A percentile compares a stretch with the other conserved stretches of the same genome.
Evolutionary conservation across 257 asterid species (phyloP).

Genomic region (Solanum chmielewskii): DNA sequence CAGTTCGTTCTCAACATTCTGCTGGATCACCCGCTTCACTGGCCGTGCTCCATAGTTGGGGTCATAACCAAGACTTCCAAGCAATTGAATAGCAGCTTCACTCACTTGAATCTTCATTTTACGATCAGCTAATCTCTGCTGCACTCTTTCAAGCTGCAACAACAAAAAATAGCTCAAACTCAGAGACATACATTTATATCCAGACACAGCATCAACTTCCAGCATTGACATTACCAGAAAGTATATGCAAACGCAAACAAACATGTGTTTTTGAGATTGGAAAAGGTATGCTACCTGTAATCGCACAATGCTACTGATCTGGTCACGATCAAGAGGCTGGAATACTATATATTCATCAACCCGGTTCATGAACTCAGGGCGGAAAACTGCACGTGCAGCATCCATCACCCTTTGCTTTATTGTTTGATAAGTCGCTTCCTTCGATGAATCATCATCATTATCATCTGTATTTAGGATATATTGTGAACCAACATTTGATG

Average conservation of each 20-base stretch:
- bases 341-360: slow-evolving; percentile 90
- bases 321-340: slow-evolving; percentile 85
- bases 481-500: slow-evolving; percentile 91
- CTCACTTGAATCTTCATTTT: slow-evolving; percentile 70
- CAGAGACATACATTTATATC: neutral
- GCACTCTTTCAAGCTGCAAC: slow-evolving; percentile 75
- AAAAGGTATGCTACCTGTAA: slow-evolving; percentile 44
- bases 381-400: slow-evolving; percentile 74
- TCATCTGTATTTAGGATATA: slow-evolving; percentile 60
- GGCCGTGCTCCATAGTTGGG: slow-evolving; percentile 96
- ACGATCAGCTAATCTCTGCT: slow-evolving; percentile 63
- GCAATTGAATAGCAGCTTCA: slow-evolving; percentile 61
- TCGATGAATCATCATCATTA: slow-evolving; percentile 27
- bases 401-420: slow-evolving; percentile 72
- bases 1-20: slow-evolving; percentile 70
- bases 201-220: neutral
- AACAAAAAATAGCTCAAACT: neutral
- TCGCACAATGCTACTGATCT: slow-evolving; percentile 54
- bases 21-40: slow-evolving; percentile 86
- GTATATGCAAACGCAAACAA: neutral
- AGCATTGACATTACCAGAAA: neutral
- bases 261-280: neutral
- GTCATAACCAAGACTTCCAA: slow-evolving; percentile 78
- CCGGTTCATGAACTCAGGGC: slow-evolving; percentile 96
- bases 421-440: slow-evolving; percentile 58